Conservation (phyloP, 768 basidiomycete genomes). For the Mycena polygramma region DNA sequence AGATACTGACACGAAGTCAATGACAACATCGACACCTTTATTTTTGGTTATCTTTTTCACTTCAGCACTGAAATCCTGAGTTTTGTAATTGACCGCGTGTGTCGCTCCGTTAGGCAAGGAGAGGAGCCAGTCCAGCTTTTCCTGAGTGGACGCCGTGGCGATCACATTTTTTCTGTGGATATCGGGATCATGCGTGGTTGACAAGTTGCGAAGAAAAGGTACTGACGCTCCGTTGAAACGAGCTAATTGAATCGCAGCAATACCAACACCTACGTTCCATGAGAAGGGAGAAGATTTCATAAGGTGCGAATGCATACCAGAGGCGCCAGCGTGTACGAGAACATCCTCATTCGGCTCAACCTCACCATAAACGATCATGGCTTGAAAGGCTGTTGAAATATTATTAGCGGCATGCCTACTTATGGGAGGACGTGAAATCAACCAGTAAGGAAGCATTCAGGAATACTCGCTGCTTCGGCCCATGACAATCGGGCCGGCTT, state of each 20-base stretch:
- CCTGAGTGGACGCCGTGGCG: slow-evolving; percentile 87
- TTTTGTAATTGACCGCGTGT: slow-evolving; percentile 87
- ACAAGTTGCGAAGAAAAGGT: slow-evolving; percentile 13
- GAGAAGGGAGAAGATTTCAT: not conserved
- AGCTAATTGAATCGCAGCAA: slow-evolving; percentile 91
- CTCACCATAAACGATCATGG: slow-evolving; percentile 72
- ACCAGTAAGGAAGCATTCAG: slow-evolving; percentile 93
- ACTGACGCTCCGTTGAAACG: slow-evolving; percentile 80
- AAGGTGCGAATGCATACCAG: slow-evolving; percentile 50
- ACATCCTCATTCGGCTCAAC: slow-evolving; percentile 80
- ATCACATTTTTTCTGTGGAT: slow-evolving; percentile 72
- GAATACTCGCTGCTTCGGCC: slow-evolving; percentile 88
- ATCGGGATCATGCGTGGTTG: slow-evolving; percentile 12
- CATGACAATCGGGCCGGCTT: slow-evolving; percentile 86
- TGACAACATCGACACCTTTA: slow-evolving; percentile 84
- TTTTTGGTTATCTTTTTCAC: slow-evolving; percentile 74
- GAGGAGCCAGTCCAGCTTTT: slow-evolving; percentile 85
- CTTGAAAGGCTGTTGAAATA: slow-evolving; percentile 57
- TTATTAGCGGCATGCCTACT: slow-evolving; percentile 5
- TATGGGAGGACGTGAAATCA: slow-evolving; percentile 33
- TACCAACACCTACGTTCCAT: slow-evolving; percentile 71
- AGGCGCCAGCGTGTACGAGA: slow-evolving; percentile 92
- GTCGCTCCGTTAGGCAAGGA: slow-evolving; percentile 77
- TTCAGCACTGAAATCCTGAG: slow-evolving; percentile 78
- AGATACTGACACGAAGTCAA: slow-evolving; percentile 75